phyloP scores from a whole-genome alignment of 2,329 filamentous ascomycete species.

The Colletotrichum viniferum region DNA sequence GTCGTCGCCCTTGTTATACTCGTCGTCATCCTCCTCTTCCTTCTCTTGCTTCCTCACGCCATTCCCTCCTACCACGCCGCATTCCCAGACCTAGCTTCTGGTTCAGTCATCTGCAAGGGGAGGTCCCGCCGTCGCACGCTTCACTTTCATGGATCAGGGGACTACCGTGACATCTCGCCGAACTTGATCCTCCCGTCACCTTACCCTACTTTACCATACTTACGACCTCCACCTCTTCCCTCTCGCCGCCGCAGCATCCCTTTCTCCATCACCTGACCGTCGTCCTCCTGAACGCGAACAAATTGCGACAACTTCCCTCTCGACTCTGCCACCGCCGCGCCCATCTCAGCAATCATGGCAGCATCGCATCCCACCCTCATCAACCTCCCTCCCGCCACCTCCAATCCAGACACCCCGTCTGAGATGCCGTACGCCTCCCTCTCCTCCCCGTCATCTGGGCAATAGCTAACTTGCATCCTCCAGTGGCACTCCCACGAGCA shows the following conservation, averaged over 20 bases:
- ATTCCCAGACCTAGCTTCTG: background rate
- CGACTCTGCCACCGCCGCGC: background rate
- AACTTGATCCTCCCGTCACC: background rate
- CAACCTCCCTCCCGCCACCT: constrained; percentile 82
- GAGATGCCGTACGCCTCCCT: constrained; percentile 78
- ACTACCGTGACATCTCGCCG: background rate
- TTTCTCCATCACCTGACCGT: background rate
- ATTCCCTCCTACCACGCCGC: background rate
- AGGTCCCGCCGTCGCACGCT: background rate
- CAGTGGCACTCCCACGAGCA: constrained; percentile 91
- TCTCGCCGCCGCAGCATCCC: background rate
- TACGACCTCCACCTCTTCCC: background rate
- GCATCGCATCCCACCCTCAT: constrained; percentile 70
- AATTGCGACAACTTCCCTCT: background rate
- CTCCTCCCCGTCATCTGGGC: background rate
- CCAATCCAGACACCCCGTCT: constrained; percentile 83
- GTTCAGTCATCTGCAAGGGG: background rate
- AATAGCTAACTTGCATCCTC: constrained; percentile 20
- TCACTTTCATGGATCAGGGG: constrained; percentile 9
- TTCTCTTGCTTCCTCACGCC: background rate
- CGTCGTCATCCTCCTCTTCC: background rate
- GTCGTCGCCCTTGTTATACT: background rate
- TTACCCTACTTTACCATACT: background rate
- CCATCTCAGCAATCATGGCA: constrained; percentile 33
- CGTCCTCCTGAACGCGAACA: background rate